Evolutionary conservation across 1,284 basidiomycete species (phyloP), one percentile per base, ranked within the genome.

Genomic region (Ceratobasidium theobromae): DNA sequence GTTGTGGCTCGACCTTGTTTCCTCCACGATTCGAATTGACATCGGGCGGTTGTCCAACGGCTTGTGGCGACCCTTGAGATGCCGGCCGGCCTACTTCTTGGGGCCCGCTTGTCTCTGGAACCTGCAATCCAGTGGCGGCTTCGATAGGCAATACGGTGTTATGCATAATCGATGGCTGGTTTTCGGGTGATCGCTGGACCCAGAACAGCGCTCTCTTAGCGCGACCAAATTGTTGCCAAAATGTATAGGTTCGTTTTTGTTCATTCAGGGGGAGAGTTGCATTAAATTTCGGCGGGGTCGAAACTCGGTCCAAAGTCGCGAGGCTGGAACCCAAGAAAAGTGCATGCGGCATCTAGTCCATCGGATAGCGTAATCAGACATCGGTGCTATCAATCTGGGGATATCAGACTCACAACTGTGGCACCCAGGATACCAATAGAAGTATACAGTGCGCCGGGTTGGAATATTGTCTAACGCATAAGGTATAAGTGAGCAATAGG

Each of bases 321-420:
- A 96, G 82, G 38, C 89, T 86, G 1, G 91, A 93, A 9, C 94
- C 95, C 5, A 98, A 81, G 78, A 93, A 95, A 23, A 98, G 81
- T 48, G 89, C 88, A 75, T 98, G 95, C 0, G 95, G 95, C 95
- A 82, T 80, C 43, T 64, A 64, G 16, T 18, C 48, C 45, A 33
- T 23, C 23, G 48, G 43, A 57, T 38, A 8, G 9, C 8, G 21
- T 46, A 28, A 38, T 60, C 16, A 46, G 18, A 70, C 73, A 6
- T 30, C 35, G 46, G 30, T 25, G 3, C 21, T 2, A 21, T 32
- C 32, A 45, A 41, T 27, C n/a, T 52, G 27, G 18, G n/a, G 28
- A 2, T 35, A 16, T n/a, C 27, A 27, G 11, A 52, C 60, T 35
- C 72, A 87, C 94, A 46, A 92, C 86, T 0, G 91, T 93, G 1